Percentiles rank a stretch among this genome's conserved stretches.
Evolutionary conservation across 257 asterid genomes (phyloP).

Genomic region (Solanum chiquidenum): DNA sequence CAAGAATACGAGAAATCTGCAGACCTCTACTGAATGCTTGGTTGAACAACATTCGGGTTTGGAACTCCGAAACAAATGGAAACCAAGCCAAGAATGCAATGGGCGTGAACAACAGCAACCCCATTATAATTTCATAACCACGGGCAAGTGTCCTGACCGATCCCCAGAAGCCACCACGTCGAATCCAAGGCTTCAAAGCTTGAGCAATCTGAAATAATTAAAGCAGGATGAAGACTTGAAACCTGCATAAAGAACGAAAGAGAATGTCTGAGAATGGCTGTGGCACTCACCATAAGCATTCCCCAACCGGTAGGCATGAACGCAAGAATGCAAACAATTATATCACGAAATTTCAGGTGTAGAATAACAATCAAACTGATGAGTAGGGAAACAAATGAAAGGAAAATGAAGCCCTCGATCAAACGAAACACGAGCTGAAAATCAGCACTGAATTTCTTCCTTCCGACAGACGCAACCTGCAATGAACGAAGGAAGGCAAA

Average conservation of each 20-base stretch:
- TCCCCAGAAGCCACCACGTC: conserved; percentile 53
- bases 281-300: conserved; percentile 55
- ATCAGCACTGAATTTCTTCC: conserved; percentile 73
- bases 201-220: conserved; percentile 60
- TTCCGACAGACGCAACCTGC: conserved; percentile 66
- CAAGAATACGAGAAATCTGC: conserved; percentile 96
- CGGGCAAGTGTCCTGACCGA: conserved; percentile 73
- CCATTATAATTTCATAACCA: conserved; percentile 70
- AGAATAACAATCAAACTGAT: conserved; percentile 49
- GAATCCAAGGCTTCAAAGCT: conserved; percentile 55
- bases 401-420: conserved; percentile 59
- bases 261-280: not conserved
- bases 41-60: conserved; percentile 91
- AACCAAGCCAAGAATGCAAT: conserved; percentile 98
- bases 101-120: conserved; percentile 74
- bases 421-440: conserved; percentile 74
- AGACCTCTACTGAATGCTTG: conserved; percentile 97
- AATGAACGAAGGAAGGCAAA: not conserved
- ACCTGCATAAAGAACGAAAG: not conserved
- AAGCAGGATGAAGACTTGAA: not conserved
- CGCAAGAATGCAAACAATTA: conserved; percentile 78
- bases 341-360: conserved; percentile 66
- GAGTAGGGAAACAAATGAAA: conserved; percentile 45
- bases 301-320: conserved; percentile 99
- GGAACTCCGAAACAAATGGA: conserved; percentile 96